phyloP scores from a whole-genome alignment of 2,329 filamentous ascomycete genomes.

The Teratosphaeria zuluensis region DNA sequence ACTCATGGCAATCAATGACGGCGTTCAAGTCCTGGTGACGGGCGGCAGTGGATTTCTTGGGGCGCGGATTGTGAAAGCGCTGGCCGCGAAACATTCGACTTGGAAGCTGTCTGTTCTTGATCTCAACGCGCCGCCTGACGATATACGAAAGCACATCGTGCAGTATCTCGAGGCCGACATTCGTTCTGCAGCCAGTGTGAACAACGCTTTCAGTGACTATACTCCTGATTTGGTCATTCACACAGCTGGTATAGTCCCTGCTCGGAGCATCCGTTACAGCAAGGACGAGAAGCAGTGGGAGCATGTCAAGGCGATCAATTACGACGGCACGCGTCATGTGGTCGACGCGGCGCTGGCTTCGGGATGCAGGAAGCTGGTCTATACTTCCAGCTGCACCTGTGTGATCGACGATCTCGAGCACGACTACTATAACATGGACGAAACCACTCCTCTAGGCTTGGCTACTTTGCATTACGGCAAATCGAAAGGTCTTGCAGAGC shows the following conservation, averaged over 20 bases:
- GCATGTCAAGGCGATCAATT: slow-evolving; percentile 72
- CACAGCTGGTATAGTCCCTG: slow-evolving; percentile 53
- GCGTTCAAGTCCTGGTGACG: slow-evolving; percentile 31
- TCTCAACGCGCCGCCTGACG: slow-evolving; percentile 24
- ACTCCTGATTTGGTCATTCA: slow-evolving; percentile 81
- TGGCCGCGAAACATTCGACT: slow-evolving; percentile 27
- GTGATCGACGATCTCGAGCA: slow-evolving; percentile 65
- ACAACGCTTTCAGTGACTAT: slow-evolving; percentile 47
- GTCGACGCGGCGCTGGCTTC: slow-evolving; percentile 60
- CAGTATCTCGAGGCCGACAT: slow-evolving; percentile 32
- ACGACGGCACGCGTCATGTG: slow-evolving; percentile 72
- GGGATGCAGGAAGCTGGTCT: slow-evolving; percentile 73
- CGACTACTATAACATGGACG: slow-evolving; percentile 76
- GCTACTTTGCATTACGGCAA: slow-evolving; percentile 74
- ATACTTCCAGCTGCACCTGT: slow-evolving; percentile 82
- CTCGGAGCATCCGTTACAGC: slow-evolving; percentile 31
- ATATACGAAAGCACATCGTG: slow-evolving; percentile 14
- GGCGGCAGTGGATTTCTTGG: slow-evolving; percentile 42
- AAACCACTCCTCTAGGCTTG: slow-evolving; percentile 65
- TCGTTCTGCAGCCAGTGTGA: slow-evolving; percentile 26
- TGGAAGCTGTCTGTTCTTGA: slow-evolving; percentile 34
- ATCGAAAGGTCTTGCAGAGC: slow-evolving; percentile 80
- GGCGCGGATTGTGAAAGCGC: slow-evolving; percentile 29
- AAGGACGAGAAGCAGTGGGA: slow-evolving; percentile 34
- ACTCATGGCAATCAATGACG: slow-evolving; percentile 1